Evolutionary conservation across 2,329 filamentous ascomycete genomes (phyloP).

Genomic region (Colletotrichum sp.): DNA sequence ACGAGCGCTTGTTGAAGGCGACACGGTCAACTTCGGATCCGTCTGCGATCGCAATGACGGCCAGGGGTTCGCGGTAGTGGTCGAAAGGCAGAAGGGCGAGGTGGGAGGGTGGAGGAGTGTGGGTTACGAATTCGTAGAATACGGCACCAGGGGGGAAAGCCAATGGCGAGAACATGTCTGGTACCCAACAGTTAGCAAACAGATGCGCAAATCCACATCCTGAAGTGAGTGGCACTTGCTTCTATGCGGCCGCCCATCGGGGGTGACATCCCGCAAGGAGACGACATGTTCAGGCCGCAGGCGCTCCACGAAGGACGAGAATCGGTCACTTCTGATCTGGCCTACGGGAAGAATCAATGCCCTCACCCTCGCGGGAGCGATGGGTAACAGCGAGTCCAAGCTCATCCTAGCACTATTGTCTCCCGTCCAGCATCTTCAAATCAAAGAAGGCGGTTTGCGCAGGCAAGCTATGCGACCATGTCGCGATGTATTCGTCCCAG

Average conservation of each 20-base stretch:
- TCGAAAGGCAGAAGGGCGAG: conserved; percentile 87
- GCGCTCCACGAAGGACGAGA: conserved; percentile 78
- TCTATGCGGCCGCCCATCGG: conserved; percentile 83
- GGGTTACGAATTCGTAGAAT: conserved; percentile 85
- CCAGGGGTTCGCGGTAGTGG: conserved; percentile 82
- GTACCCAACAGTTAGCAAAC: conserved; percentile 1
- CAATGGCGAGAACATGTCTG: conserved; percentile 93
- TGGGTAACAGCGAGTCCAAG: conserved; percentile 87
- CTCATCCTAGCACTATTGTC: conserved; percentile 70
- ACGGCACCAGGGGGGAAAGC: conserved; percentile 87
- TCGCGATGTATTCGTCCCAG: conserved; percentile 4
- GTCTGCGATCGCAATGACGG: conserved; percentile 85
- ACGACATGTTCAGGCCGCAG: conserved; percentile 82
- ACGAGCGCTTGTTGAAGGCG: conserved; percentile 59
- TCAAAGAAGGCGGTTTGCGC: background rate
- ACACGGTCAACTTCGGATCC: conserved; percentile 69
- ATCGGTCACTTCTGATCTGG: conserved; percentile 81
- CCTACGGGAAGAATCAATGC: conserved; percentile 87
- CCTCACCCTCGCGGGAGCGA: conserved; percentile 89
- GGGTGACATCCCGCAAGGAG: conserved; percentile 83
- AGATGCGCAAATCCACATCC: background rate
- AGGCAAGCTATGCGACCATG: conserved; percentile 15
- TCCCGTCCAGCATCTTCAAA: conserved; percentile 22
- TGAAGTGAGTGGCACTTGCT: conserved; percentile 59
- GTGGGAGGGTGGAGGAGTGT: conserved; percentile 80